Conservation (phyloP, 2,329 filamentous ascomycete genomes). For the Exophiala lecanii-corni region DNA sequence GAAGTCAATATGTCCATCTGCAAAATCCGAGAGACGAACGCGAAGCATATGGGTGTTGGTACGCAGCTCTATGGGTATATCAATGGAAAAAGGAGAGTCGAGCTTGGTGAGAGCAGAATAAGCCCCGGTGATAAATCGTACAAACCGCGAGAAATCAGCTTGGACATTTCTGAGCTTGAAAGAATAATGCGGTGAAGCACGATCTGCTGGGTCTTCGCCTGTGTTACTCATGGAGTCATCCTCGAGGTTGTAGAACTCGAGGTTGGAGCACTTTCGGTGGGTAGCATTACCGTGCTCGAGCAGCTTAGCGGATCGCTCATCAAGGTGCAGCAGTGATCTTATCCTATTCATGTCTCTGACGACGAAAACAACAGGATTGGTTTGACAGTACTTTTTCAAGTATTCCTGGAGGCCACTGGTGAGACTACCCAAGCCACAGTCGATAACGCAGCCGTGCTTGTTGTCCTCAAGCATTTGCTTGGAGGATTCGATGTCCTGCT, state of each 20-base stretch:
- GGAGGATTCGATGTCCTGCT: constrained; percentile 39
- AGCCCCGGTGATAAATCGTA: constrained; percentile 54
- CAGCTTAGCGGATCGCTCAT: constrained; percentile 40
- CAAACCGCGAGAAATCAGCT: constrained; percentile 57
- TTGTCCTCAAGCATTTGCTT: constrained; percentile 43
- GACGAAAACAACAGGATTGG: constrained; percentile 39
- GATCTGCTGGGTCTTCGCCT: constrained; percentile 31
- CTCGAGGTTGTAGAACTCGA: constrained; percentile 46
- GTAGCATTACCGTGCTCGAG: constrained; percentile 42
- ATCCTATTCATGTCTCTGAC: constrained; percentile 39
- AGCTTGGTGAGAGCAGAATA: constrained; percentile 48
- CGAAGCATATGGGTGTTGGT: constrained; percentile 43
- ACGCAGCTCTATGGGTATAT: constrained; percentile 55
- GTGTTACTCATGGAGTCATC: constrained; percentile 37
- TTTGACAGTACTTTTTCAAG: constrained; percentile 34
- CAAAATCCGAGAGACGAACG: constrained; percentile 35
- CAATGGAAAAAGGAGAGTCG: constrained; percentile 58
- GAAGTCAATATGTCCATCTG: constrained; percentile 38
- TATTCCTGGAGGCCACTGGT: constrained; percentile 40
- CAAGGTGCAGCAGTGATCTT: constrained; percentile 39
- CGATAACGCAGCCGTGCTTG: constrained; percentile 38
- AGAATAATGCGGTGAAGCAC: constrained; percentile 42
- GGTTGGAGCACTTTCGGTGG: constrained; percentile 45
- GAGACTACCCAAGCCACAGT: constrained; percentile 40
- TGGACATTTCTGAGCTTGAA: constrained; percentile 51